Evolutionary conservation across 1,139 yeast species (phyloP).

Genomic region (Debaryomyces nepalensis): DNA sequence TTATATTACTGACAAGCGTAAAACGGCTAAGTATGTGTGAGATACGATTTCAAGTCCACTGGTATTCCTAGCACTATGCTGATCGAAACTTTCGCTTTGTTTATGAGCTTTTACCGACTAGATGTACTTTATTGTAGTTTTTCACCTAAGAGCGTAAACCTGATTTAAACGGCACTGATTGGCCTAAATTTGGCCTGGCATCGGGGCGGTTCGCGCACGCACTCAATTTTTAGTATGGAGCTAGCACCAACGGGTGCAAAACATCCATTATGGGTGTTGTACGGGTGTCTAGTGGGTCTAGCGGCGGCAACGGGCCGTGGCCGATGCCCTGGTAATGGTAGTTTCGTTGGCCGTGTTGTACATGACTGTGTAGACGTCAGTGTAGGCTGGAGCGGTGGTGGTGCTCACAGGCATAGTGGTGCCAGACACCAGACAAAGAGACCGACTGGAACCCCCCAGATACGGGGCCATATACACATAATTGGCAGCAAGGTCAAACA

Average conservation of each 20-base stretch:
- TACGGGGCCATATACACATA: slow-evolving; percentile 24
- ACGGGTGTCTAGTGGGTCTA: neutral
- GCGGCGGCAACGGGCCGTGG: neutral
- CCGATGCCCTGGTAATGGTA: slow-evolving; percentile 3
- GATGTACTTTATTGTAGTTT: slow-evolving; percentile 6
- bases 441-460: slow-evolving; percentile 4
- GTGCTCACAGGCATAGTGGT: slow-evolving; percentile 23
- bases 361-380: slow-evolving; percentile 21
- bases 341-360: slow-evolving; percentile 22
- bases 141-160: slow-evolving; percentile 11
- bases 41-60: slow-evolving; percentile 4
- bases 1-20: too few relatives aligned
- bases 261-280: neutral
- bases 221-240: neutral
- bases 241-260: neutral
- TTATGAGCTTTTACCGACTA: neutral
- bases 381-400: slow-evolving; percentile 19
- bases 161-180: slow-evolving; percentile 10
- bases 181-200: slow-evolving; percentile 3
- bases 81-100: neutral
- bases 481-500: slow-evolving; percentile 26
- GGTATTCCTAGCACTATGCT: neutral
- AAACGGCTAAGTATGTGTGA: neutral
- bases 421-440: slow-evolving; percentile 9
- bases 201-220: slow-evolving; percentile 8